Evolutionary conservation across 139 green algal genomes (phyloP).

Genomic region (Yamagishiella unicocca): DNA sequence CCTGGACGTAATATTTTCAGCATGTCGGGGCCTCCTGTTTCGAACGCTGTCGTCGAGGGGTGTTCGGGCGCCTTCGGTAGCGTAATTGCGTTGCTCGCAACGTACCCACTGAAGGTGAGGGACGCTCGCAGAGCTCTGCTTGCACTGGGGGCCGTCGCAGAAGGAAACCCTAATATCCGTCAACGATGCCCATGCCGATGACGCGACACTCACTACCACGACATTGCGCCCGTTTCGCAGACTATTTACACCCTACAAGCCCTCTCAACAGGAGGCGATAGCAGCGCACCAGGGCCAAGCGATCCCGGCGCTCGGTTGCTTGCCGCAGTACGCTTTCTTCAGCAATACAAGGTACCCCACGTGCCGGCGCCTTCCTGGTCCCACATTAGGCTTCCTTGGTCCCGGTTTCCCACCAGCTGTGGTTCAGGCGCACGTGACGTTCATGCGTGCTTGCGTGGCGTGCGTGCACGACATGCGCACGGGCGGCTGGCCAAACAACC

Average conservation of each 20-base stretch:
- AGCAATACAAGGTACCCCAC: neutral
- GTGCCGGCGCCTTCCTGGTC: neutral
- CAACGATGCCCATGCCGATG: neutral
- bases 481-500: no score
- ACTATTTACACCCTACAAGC: conserved; percentile 71
- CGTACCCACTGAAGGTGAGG: conserved; percentile 82
- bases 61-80: conserved; percentile 64
- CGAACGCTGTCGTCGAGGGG: conserved; percentile 52
- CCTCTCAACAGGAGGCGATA: neutral
- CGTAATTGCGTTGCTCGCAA: conserved; percentile 73
- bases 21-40: neutral
- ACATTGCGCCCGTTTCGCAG: neutral
- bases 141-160: no score
- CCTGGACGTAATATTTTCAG: neutral
- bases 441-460: no score
- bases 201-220: neutral
- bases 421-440: no score
- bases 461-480: no score
- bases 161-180: neutral
- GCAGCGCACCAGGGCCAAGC: neutral
- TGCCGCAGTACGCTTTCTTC: neutral
- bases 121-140: no score
- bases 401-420: no score
- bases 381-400: no score
- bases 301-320: neutral